These are phyloP conservation scores for Aechmea fasciata DNA, from an alignment of 176 grass and related monocot species.

Conservation along the genomic window DNA sequence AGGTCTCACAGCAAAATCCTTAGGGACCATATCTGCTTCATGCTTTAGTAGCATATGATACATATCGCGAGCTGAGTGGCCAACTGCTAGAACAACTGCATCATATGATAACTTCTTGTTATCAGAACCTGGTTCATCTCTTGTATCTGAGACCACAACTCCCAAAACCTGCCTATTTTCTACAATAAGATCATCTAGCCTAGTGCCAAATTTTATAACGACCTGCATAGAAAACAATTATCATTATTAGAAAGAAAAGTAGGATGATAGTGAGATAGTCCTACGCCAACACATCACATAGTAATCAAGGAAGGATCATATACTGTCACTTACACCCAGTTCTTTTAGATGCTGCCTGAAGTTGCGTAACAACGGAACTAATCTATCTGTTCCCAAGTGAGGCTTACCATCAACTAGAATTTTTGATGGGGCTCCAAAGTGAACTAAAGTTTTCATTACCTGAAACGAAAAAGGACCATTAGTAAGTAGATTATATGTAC, in stretches of 20 bases:
- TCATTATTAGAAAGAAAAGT: background rate
- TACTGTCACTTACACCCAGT: slow-evolving; percentile 63
- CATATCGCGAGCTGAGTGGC: slow-evolving; percentile 86
- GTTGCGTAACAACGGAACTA: slow-evolving; percentile 69
- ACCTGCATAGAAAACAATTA: slow-evolving; percentile 48
- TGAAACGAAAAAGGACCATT: slow-evolving; percentile 30
- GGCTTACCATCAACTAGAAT: slow-evolving; percentile 92
- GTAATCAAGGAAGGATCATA: slow-evolving; percentile 8
- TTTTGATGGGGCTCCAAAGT: slow-evolving; percentile 79
- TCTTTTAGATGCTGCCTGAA: slow-evolving; percentile 74
- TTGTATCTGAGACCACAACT: slow-evolving; percentile 55
- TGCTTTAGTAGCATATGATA: slow-evolving; percentile 73
- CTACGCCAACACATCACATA: background rate
- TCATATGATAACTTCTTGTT: slow-evolving; percentile 60
- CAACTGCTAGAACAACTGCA: slow-evolving; percentile 84
- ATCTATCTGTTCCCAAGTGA: slow-evolving; percentile 91
- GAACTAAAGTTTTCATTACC: slow-evolving; percentile 87
- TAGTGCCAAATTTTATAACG: slow-evolving; percentile 69
- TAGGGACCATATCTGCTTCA: slow-evolving; percentile 59
- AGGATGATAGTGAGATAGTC: background rate
- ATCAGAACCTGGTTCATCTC: slow-evolving; percentile 39
- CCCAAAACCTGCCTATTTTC: slow-evolving; percentile 69
- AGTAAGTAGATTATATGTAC: background rate
- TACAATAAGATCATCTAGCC: slow-evolving; percentile 80
- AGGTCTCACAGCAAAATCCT: slow-evolving; percentile 85